phyloP scores from a whole-genome alignment of 768 basidiomycete genomes.

The Mycena leptocephala region DNA sequence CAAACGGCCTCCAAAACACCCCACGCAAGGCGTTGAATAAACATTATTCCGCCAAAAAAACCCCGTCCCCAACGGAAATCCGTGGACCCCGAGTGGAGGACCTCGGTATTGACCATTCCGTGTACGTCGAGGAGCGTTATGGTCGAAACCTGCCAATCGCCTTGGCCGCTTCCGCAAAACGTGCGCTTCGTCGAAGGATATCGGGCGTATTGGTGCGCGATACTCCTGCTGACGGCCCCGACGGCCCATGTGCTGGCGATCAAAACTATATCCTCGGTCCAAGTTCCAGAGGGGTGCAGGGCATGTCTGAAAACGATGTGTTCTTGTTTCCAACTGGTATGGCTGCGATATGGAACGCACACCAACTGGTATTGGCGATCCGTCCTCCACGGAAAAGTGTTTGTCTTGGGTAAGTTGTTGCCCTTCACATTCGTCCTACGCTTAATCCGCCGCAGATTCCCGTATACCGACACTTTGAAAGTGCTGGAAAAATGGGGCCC shows the following conservation, averaged over 20 bases:
- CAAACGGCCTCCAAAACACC: constrained; percentile 34
- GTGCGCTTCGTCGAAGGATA: constrained; percentile 89
- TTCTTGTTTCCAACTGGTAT: constrained; percentile 92
- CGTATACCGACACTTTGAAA: constrained; percentile 96
- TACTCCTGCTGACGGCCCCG: constrained; percentile 53
- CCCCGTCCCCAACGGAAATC: constrained; percentile 14
- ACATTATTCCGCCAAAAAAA: constrained; percentile 68
- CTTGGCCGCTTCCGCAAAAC: constrained; percentile 86
- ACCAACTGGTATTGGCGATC: constrained; percentile 74
- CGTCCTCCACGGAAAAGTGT: constrained; percentile 84
- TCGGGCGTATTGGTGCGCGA: constrained; percentile 89
- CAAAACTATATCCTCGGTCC: constrained; percentile 68
- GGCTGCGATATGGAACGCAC: constrained; percentile 95
- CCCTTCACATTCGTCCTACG: neutral
- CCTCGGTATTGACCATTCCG: constrained; percentile 73
- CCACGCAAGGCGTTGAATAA: constrained; percentile 67
- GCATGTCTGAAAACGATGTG: constrained; percentile 89
- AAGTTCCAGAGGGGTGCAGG: constrained; percentile 77
- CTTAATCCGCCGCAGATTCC: constrained; percentile 72
- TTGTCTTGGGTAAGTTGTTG: constrained; percentile 87
- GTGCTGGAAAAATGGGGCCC: constrained; percentile 97
- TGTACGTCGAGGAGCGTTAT: constrained; percentile 95
- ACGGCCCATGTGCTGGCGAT: constrained; percentile 58
- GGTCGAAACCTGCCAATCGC: constrained; percentile 89
- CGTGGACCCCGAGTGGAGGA: constrained; percentile 54